A percentile compares a stretch with the other conserved stretches of the same genome.
Conservation (phyloP, 805 yeast genomes). For the Myxozyma melibiosi region DNA sequence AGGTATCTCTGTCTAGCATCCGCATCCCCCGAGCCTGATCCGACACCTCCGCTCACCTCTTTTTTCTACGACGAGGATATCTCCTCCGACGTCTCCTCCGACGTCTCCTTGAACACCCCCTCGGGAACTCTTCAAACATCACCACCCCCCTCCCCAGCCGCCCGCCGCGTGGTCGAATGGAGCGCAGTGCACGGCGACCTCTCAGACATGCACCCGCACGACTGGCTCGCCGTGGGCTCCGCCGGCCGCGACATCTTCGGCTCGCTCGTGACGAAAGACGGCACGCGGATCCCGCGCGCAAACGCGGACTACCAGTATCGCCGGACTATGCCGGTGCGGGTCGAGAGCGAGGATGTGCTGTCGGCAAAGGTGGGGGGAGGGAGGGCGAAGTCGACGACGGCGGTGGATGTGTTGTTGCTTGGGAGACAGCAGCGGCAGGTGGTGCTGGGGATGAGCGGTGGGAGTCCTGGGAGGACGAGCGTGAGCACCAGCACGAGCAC, state of each 20-base stretch:
- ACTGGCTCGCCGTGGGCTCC: background rate
- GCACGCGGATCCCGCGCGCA: conserved; percentile 3
- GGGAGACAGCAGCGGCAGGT: no score
- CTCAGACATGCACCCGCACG: background rate
- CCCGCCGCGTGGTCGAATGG: background rate
- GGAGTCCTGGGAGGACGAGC: no score
- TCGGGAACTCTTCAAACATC: no score
- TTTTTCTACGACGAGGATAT: background rate
- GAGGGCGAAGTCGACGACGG: background rate
- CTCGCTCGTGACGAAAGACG: background rate
- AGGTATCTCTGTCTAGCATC: background rate
- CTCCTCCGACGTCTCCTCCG: background rate
- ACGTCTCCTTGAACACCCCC: no score
- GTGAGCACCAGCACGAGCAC: no score
- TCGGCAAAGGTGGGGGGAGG: background rate
- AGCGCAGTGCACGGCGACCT: background rate
- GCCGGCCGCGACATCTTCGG: conserved; percentile 3
- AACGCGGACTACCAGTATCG: conserved; percentile 8
- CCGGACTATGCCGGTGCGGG: background rate
- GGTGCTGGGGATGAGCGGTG: no score
- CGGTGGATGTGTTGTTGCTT: no score
- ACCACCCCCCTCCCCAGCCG: background rate
- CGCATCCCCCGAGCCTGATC: background rate
- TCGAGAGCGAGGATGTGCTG: background rate
- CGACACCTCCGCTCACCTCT: background rate